These are phyloP conservation scores for Ophiostoma pallidulum DNA, from an alignment of 2,329 filamentous ascomycete genomes.

Conservation along the genomic window DNA sequence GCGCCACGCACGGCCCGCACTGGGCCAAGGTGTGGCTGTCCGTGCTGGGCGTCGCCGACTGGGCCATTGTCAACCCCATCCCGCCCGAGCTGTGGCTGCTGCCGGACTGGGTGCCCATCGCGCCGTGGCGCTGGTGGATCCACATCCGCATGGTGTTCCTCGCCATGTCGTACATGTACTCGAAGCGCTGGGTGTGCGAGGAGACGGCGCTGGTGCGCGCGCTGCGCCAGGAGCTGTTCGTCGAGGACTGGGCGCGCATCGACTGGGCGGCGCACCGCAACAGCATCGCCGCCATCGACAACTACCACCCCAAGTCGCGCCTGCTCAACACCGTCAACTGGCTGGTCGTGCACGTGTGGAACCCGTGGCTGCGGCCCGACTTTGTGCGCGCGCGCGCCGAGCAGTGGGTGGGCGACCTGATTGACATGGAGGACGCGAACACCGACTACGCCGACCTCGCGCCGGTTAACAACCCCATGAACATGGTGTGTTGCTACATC, in stretches of 20 bases:
- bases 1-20: constrained; percentile 74
- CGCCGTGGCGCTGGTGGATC: constrained; percentile 95
- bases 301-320: constrained; percentile 89
- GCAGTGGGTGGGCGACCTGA: constrained; percentile 69
- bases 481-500: constrained; percentile 77
- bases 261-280: constrained; percentile 72
- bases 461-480: constrained; percentile 85
- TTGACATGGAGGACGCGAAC: constrained; percentile 88
- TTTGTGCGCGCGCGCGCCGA: constrained; percentile 63
- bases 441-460: constrained; percentile 80
- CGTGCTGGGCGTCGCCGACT: constrained; percentile 70
- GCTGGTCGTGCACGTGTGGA: constrained; percentile 69
- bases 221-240: constrained; percentile 73
- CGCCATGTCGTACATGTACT: constrained; percentile 85
- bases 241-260: constrained; percentile 67
- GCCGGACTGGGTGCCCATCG: constrained; percentile 81
- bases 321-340: constrained; percentile 71
- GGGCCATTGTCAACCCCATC: constrained; percentile 90
- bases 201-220: constrained; percentile 63
- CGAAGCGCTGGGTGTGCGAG: constrained; percentile 68
- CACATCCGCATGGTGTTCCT: constrained; percentile 96
- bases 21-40: constrained; percentile 98
- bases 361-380: constrained; percentile 62
- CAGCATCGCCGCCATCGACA: constrained; percentile 67
- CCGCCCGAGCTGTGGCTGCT: constrained; percentile 90